Conservation (phyloP, 2,329 filamentous ascomycete species). For the Talaromyces piceae region DNA sequence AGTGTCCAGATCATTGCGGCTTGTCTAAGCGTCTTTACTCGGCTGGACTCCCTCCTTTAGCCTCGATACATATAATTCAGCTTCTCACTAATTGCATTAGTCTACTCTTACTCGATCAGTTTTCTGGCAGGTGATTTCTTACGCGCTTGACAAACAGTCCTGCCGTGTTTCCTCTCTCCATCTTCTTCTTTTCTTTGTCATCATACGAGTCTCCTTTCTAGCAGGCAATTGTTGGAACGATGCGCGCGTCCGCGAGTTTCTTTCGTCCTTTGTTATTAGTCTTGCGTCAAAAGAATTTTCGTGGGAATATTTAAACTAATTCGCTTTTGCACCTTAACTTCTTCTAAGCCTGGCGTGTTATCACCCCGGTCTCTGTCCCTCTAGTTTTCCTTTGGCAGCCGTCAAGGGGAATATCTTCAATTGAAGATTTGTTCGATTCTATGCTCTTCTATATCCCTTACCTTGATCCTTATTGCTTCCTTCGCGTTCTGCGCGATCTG, state of each 20-base stretch:
- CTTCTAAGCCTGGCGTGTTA: background rate
- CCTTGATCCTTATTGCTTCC: background rate
- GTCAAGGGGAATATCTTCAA: background rate
- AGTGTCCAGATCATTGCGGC: conserved; percentile 70
- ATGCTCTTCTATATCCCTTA: background rate
- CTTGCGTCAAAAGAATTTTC: background rate
- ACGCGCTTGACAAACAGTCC: background rate
- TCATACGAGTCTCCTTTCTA: conserved; percentile 4
- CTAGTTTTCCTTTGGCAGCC: background rate
- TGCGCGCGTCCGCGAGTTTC: conserved; percentile 3
- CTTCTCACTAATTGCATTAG: conserved; percentile 6
- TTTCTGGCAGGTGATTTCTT: background rate
- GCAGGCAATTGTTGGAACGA: conserved; percentile 11
- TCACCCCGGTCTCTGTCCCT: background rate
- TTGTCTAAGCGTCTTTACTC: conserved; percentile 93
- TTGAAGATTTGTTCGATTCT: background rate
- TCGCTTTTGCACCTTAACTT: background rate
- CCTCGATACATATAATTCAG: conserved; percentile 1
- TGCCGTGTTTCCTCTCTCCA: background rate
- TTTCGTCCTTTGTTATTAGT: conserved; percentile 6
- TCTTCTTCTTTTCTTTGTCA: background rate
- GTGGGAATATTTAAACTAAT: background rate
- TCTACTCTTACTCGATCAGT: conserved; percentile 3
- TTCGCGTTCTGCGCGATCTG: background rate
- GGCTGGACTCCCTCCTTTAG: conserved; percentile 88